phyloP scores from a whole-genome alignment of 306 rosid genomes.

The Malus asiatica region DNA sequence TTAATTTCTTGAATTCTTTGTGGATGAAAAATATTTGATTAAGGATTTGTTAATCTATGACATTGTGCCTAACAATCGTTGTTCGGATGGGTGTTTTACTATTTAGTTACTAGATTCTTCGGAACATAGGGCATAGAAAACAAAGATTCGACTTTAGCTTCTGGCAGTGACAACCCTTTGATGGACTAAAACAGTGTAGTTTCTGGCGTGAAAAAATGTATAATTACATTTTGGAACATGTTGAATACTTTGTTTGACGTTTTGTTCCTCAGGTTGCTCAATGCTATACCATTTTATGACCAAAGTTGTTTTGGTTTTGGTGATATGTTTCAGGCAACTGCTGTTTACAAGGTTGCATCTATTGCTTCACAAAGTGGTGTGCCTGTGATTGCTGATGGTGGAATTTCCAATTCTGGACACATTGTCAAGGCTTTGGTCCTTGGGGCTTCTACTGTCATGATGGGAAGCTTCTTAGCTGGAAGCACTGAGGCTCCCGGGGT shows the following conservation, averaged over 20 bases:
- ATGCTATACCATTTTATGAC: background rate
- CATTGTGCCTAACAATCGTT: background rate
- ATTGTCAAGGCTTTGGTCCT: slow-evolving; percentile 77
- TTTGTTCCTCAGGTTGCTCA: background rate
- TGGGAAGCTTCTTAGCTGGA: slow-evolving; percentile 96
- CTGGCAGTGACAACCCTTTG: background rate
- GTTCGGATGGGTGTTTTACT: background rate
- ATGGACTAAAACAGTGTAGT: background rate
- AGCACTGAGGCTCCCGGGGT: slow-evolving; percentile 89
- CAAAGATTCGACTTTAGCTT: background rate
- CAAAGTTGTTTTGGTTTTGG: background rate
- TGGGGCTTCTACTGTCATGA: slow-evolving; percentile 92
- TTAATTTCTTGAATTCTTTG: background rate
- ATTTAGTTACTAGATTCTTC: background rate
- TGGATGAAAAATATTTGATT: background rate
- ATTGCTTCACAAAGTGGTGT: slow-evolving; percentile 66
- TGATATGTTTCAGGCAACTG: slow-evolving; percentile 54
- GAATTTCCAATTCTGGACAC: slow-evolving; percentile 89
- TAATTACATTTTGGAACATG: background rate
- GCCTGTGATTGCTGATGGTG: slow-evolving; percentile 93
- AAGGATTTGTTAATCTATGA: background rate
- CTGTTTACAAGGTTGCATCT: slow-evolving; percentile 78
- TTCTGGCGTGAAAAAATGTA: background rate
- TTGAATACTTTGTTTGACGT: background rate
- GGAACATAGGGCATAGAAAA: background rate